These are phyloP conservation scores for Scenedesmus sp. DNA, from an alignment of 163 green algal genomes.

Conservation along the genomic window DNA sequence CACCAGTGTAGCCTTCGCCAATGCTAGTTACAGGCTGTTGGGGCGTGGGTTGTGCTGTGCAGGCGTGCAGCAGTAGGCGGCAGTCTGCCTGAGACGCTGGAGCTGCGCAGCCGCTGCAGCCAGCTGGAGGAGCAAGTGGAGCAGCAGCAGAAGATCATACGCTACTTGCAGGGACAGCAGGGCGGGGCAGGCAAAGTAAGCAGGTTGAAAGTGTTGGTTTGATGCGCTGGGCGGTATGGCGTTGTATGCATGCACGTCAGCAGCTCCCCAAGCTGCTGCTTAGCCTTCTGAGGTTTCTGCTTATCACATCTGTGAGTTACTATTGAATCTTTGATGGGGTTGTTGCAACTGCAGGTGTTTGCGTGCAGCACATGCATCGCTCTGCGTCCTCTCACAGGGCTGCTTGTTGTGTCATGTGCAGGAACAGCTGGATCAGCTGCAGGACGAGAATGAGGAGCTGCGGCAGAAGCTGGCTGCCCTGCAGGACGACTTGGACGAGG, in stretches of 20 bases:
- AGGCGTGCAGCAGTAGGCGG: neutral
- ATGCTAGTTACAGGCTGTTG: too few relatives aligned
- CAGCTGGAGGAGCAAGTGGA: constrained; percentile 70
- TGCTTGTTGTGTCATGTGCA: neutral
- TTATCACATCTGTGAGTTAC: too few relatives aligned
- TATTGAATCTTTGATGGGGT: too few relatives aligned
- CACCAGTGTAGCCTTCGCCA: neutral
- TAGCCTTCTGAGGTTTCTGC: too few relatives aligned
- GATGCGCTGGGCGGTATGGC: too few relatives aligned
- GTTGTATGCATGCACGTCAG: too few relatives aligned
- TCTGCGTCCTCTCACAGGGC: too few relatives aligned
- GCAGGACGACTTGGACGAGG: constrained; percentile 21
- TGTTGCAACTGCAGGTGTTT: too few relatives aligned
- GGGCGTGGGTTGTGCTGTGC: neutral
- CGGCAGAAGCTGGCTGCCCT: constrained; percentile 35
- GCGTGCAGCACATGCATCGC: too few relatives aligned
- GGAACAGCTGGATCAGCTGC: constrained; percentile 30
- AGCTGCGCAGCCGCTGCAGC: neutral
- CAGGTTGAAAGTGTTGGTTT: neutral
- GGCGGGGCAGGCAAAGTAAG: neutral
- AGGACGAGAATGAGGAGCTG: constrained; percentile 51
- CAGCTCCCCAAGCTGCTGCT: too few relatives aligned
- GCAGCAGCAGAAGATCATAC: constrained; percentile 70
- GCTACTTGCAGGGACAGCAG: constrained; percentile 58
- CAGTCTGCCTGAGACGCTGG: neutral